phyloP scores from a whole-genome alignment of 1,284 basidiomycete species.

The Heterobasidion parviporum region DNA sequence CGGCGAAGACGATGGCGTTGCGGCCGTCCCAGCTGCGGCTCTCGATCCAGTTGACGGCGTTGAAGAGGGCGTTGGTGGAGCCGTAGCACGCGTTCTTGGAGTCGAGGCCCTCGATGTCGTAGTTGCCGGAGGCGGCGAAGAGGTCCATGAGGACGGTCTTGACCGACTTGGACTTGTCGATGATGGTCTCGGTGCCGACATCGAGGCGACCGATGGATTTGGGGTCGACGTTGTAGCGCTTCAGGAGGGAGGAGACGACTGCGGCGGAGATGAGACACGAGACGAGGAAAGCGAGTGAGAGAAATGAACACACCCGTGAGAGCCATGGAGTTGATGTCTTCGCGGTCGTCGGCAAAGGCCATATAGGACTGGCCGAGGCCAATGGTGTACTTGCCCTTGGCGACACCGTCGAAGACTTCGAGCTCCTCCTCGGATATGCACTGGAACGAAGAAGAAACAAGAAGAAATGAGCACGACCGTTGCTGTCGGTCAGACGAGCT shows the following conservation, averaged over 20 bases:
- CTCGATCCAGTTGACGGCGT: constrained; percentile 97
- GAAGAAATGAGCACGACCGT: background rate
- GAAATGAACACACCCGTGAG: constrained; percentile 67
- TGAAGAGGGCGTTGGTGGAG: constrained; percentile 96
- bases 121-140: constrained; percentile 87
- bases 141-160: constrained; percentile 99
- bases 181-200: constrained; percentile 98
- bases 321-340: constrained; percentile 98
- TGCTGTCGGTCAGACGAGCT: background rate
- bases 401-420: constrained; percentile 92
- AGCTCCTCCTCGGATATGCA: constrained; percentile 68
- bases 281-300: constrained; percentile 1
- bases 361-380: constrained; percentile 98
- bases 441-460: constrained; percentile 1
- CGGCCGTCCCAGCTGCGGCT: constrained; percentile 97
- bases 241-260: constrained; percentile 83
- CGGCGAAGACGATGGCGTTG: constrained; percentile 95
- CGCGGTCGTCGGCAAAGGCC: constrained; percentile 95
- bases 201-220: constrained; percentile 95
- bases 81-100: constrained; percentile 99
- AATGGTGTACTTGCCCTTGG: constrained; percentile 98
- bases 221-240: constrained; percentile 96
- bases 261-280: constrained; percentile 2
- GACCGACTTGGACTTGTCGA: constrained; percentile 99
- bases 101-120: constrained; percentile 97